Conservation (phyloP, 2,329 filamentous ascomycete genomes). For the Arthrinium phaeospermum region DNA sequence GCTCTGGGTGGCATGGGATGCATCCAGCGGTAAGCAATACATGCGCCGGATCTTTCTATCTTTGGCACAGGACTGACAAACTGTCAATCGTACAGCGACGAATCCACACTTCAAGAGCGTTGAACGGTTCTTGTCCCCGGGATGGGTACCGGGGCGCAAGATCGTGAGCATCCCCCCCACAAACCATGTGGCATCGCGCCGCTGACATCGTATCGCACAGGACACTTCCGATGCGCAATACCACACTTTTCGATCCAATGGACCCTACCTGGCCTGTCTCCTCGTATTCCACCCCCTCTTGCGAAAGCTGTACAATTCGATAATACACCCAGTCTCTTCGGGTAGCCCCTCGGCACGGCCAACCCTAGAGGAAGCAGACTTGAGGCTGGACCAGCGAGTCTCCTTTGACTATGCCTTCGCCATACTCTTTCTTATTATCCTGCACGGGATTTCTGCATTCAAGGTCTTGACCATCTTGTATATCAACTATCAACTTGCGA, state of each 20-base stretch:
- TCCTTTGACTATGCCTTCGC: constrained; percentile 87
- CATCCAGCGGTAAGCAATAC: constrained; percentile 73
- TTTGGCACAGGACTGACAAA: not conserved
- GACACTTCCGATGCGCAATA: constrained; percentile 94
- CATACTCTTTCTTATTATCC: constrained; percentile 73
- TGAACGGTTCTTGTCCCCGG: constrained; percentile 71
- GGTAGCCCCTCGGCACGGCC: constrained; percentile 36
- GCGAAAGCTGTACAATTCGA: constrained; percentile 71
- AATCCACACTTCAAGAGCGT: constrained; percentile 83
- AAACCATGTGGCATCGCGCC: constrained; percentile 21
- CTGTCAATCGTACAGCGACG: constrained; percentile 58
- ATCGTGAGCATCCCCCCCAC: constrained; percentile 62
- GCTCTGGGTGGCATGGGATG: constrained; percentile 88
- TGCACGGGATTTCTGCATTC: constrained; percentile 84
- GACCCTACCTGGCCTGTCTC: constrained; percentile 79
- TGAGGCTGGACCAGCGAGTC: constrained; percentile 70
- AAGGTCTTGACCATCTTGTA: constrained; percentile 84
- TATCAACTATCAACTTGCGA: constrained; percentile 82
- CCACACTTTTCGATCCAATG: constrained; percentile 79
- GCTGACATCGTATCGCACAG: constrained; percentile 46
- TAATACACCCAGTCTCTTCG: constrained; percentile 48
- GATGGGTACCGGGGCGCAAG: constrained; percentile 92
- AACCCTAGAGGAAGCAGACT: constrained; percentile 53
- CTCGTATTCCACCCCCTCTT: constrained; percentile 80
- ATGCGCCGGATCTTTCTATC: not conserved